Evolutionary conservation across 805 yeast genomes (phyloP).

Genomic region (Candida tallmaniae): DNA sequence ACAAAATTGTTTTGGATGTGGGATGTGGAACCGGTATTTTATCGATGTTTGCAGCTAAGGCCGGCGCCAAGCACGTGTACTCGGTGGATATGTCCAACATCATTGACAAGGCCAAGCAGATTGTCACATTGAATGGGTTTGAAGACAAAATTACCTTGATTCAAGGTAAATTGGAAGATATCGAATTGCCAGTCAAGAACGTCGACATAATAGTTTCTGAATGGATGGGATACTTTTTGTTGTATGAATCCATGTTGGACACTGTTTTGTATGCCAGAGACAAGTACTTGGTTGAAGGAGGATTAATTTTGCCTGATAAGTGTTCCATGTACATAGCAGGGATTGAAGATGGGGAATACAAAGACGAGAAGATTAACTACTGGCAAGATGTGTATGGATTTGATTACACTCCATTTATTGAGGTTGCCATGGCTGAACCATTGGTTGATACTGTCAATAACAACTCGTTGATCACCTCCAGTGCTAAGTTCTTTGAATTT

Average conservation of each 20-base stretch:
- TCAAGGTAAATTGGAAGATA: conserved; percentile 93
- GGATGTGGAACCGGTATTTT: conserved; percentile 99
- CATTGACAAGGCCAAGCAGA: conserved; percentile 92
- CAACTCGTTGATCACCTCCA: conserved; percentile 65
- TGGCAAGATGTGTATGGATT: conserved; percentile 99
- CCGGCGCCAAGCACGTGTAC: conserved; percentile 98
- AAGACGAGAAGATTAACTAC: conserved; percentile 83
- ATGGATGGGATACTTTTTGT: conserved; percentile 98
- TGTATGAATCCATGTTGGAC: conserved; percentile 97
- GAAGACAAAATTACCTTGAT: conserved; percentile 80
- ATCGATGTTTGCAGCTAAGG: conserved; percentile 96
- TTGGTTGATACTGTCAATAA: conserved; percentile 92
- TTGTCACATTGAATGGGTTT: conserved; percentile 78
- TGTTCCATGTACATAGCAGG: conserved; percentile 87
- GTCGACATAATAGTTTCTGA: conserved; percentile 96
- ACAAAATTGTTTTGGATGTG: conserved; percentile 90
- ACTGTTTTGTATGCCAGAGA: conserved; percentile 95
- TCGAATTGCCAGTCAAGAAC: conserved; percentile 73
- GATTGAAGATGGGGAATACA: conserved; percentile 88
- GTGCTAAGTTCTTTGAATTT: conserved; percentile 67
- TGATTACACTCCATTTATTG: conserved; percentile 87
- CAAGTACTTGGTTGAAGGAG: conserved; percentile 74
- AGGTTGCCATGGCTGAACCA: conserved; percentile 87
- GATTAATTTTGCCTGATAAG: conserved; percentile 92
- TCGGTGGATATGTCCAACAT: conserved; percentile 97